These are phyloP conservation scores for Vanrija sp. DNA, from an alignment of 1,284 basidiomycete species.

Conservation along the genomic window DNA sequence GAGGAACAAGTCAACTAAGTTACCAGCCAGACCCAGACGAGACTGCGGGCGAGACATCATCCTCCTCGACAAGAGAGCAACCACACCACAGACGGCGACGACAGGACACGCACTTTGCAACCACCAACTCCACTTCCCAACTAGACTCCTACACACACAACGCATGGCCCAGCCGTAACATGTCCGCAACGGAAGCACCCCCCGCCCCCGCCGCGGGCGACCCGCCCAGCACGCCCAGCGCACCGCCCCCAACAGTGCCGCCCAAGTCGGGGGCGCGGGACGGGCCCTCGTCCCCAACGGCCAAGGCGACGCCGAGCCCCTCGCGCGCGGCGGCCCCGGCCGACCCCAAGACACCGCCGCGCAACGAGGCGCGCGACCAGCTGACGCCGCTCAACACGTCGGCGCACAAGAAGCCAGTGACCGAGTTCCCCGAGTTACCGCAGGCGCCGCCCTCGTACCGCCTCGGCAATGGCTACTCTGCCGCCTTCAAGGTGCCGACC, in stretches of 20 bases:
- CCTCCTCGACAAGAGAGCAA: too few relatives aligned
- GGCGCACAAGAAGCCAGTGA: not conserved
- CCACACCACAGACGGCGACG: too few relatives aligned
- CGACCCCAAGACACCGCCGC: not conserved
- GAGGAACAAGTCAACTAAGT: too few relatives aligned
- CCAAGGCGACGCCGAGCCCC: not conserved
- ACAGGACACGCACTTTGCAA: too few relatives aligned
- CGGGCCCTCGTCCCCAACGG: not conserved
- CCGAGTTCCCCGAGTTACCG: slow-evolving; percentile 37
- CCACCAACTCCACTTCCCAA: too few relatives aligned
- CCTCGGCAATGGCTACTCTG: slow-evolving; percentile 40
- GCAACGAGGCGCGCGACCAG: not conserved
- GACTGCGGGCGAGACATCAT: too few relatives aligned
- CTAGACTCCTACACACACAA: too few relatives aligned
- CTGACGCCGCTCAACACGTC: not conserved
- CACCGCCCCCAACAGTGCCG: not conserved
- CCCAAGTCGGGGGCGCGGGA: not conserved
- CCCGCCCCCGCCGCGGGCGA: too few relatives aligned
- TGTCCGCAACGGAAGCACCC: too few relatives aligned
- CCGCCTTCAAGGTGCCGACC: slow-evolving; percentile 48
- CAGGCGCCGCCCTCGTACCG: slow-evolving; percentile 40
- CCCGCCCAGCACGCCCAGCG: too few relatives aligned
- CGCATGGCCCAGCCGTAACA: too few relatives aligned
- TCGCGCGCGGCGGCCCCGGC: not conserved
- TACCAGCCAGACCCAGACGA: too few relatives aligned